Conservation (phyloP, 768 basidiomycete genomes). For the Kwoniella dejecticola region DNA sequence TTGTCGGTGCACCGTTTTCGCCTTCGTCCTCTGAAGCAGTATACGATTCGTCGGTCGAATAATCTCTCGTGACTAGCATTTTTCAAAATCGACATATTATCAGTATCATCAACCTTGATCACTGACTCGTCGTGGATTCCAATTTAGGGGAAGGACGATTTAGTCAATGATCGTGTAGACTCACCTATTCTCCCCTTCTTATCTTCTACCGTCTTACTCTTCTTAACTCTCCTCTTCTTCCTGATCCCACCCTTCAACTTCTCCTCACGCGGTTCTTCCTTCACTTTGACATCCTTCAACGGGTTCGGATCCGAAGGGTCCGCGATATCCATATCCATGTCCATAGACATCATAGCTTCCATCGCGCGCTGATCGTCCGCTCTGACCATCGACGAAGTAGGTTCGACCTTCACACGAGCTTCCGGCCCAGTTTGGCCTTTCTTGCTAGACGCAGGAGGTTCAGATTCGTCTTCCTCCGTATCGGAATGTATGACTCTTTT, state of each 20-base stretch:
- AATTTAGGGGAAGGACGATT: background rate
- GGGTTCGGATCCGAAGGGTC: conserved; percentile 9
- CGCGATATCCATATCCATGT: conserved; percentile 25
- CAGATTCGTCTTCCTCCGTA: conserved; percentile 27
- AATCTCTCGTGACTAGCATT: conserved; percentile 40
- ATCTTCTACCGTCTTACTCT: conserved; percentile 33
- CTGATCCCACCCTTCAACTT: conserved; percentile 6
- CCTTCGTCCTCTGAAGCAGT: conserved; percentile 31
- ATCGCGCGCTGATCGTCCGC: conserved; percentile 43
- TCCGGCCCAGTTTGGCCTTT: background rate
- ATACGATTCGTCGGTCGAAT: conserved; percentile 39
- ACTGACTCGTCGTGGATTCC: too few relatives aligned
- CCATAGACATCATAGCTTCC: conserved; percentile 52
- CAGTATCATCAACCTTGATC: background rate
- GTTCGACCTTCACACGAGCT: conserved; percentile 8
- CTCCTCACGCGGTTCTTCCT: conserved; percentile 14
- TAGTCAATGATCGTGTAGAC: conserved; percentile 4
- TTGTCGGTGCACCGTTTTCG: background rate
- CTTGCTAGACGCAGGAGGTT: conserved; percentile 6
- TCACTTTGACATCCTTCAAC: conserved; percentile 7
- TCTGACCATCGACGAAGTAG: conserved; percentile 34
- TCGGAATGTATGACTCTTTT: conserved; percentile 35
- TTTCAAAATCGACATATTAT: too few relatives aligned
- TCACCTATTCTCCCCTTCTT: conserved; percentile 48
- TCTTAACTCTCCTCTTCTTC: conserved; percentile 44